Conservation (phyloP, 768 basidiomycete species). For the Termitomyces titanicus region DNA sequence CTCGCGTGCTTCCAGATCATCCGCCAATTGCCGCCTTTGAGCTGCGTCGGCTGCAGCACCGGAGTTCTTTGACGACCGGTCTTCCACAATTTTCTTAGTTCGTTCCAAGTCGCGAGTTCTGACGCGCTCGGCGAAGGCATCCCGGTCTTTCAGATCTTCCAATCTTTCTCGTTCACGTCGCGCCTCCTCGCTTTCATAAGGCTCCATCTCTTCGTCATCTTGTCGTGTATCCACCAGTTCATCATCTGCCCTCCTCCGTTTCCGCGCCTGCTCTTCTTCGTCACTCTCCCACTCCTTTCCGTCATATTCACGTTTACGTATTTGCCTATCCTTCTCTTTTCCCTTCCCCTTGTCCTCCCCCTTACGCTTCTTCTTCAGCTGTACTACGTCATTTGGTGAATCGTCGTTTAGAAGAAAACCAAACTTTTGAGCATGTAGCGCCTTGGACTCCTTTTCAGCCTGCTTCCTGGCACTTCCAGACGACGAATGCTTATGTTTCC, state of each 20-base stretch:
- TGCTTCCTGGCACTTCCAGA: conserved; percentile 50
- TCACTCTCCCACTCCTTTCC: conserved; percentile 89
- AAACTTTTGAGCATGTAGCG: conserved; percentile 68
- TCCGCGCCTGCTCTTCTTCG: conserved; percentile 75
- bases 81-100: conserved; percentile 89
- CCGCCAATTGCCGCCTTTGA: conserved; percentile 74
- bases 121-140: conserved; percentile 90
- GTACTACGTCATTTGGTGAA: conserved; percentile 35
- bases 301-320: conserved; percentile 79
- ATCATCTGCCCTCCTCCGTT: conserved; percentile 55
- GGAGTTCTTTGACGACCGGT: conserved; percentile 75
- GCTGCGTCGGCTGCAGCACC: conserved; percentile 83
- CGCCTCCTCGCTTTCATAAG: conserved; percentile 66
- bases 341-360: conserved; percentile 41
- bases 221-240: conserved; percentile 28
- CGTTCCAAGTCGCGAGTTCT: conserved; percentile 76
- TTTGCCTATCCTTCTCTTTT: conserved; percentile 60
- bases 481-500: conserved; percentile 61
- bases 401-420: conserved; percentile 85
- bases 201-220: conserved; percentile 39
- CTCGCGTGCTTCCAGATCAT: conserved; percentile 60
- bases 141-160: conserved; percentile 82
- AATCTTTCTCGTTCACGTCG: conserved; percentile 70
- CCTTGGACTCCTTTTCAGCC: conserved; percentile 73
- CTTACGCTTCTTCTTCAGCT: conserved; percentile 38